phyloP scores from a whole-genome alignment of 768 basidiomycete genomes.

The Baorangia bicolor region DNA sequence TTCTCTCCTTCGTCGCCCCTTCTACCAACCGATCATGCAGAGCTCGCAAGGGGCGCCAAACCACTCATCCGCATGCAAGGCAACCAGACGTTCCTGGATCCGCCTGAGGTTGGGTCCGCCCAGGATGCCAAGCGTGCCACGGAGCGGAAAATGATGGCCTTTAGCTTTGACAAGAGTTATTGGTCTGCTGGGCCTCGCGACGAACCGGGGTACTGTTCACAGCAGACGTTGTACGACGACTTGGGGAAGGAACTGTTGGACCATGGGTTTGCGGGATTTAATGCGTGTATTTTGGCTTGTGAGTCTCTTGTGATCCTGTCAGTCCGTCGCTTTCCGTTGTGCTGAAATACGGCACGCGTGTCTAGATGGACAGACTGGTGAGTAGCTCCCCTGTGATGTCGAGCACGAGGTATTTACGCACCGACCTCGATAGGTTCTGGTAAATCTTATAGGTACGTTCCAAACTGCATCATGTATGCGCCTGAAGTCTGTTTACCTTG shows the following conservation, averaged over 20 bases:
- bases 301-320: slow-evolving; percentile 41
- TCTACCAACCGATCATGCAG: slow-evolving; percentile 40
- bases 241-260: slow-evolving; percentile 92
- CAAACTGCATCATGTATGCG: background rate
- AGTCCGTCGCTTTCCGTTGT: background rate
- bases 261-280: slow-evolving; percentile 95
- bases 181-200: slow-evolving; percentile 93
- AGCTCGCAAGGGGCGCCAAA: slow-evolving; percentile 91
- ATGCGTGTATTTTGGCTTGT: slow-evolving; percentile 99
- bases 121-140: slow-evolving; percentile 79
- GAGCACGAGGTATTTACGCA: slow-evolving; percentile 3
- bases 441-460: slow-evolving; percentile 83
- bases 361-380: slow-evolving; percentile 82
- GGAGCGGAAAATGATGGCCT: slow-evolving; percentile 86
- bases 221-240: slow-evolving; percentile 93
- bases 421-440: slow-evolving; percentile 62
- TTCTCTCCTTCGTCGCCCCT: background rate
- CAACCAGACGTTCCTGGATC: slow-evolving; percentile 89
- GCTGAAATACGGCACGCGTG: background rate
- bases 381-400: slow-evolving; percentile 26
- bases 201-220: slow-evolving; percentile 88
- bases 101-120: slow-evolving; percentile 72
- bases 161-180: slow-evolving; percentile 97
- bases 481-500: slow-evolving; percentile 5
- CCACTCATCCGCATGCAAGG: slow-evolving; percentile 93